A percentile compares a stretch with the other conserved stretches of the same genome.
Evolutionary conservation across 768 basidiomycete species (phyloP).

Genomic region (Panaeolus papilionaceus): DNA sequence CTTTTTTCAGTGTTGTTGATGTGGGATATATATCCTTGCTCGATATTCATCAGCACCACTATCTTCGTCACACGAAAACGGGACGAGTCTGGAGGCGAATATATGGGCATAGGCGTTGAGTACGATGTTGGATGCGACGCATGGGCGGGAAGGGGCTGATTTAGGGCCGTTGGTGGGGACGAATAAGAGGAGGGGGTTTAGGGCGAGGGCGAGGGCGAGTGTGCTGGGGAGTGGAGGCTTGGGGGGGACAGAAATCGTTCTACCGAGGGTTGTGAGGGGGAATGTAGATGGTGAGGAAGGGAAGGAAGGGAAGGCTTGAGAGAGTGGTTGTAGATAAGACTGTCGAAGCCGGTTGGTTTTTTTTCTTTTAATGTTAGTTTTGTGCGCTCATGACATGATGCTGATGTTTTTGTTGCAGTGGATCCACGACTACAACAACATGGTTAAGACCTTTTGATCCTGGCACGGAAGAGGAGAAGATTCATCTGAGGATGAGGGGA

Average conservation of each 20-base stretch:
- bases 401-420: no score
- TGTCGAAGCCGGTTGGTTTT: constrained; percentile 23
- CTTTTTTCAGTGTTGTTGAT: no score
- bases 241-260: constrained; percentile 38
- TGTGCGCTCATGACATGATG: no score
- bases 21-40: no score
- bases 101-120: neutral
- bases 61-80: no score
- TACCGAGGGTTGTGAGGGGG: constrained; percentile 3
- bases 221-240: constrained; percentile 65
- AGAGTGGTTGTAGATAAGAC: constrained; percentile 26
- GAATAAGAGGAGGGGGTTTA: constrained; percentile 57
- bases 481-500: constrained; percentile 76
- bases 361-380: neutral
- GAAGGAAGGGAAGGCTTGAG: constrained; percentile 24
- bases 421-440: neutral
- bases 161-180: constrained; percentile 69
- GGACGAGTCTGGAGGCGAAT: neutral
- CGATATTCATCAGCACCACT: no score
- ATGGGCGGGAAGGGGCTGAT: constrained; percentile 38
- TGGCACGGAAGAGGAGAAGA: constrained; percentile 37
- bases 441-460: neutral
- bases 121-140: neutral
- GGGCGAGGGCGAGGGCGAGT: constrained; percentile 61
- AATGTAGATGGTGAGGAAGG: constrained; percentile 20